Base-by-base conservation (phyloP, 2,329 filamentous ascomycete genomes). In the Fusarium nematophilum region DNA sequence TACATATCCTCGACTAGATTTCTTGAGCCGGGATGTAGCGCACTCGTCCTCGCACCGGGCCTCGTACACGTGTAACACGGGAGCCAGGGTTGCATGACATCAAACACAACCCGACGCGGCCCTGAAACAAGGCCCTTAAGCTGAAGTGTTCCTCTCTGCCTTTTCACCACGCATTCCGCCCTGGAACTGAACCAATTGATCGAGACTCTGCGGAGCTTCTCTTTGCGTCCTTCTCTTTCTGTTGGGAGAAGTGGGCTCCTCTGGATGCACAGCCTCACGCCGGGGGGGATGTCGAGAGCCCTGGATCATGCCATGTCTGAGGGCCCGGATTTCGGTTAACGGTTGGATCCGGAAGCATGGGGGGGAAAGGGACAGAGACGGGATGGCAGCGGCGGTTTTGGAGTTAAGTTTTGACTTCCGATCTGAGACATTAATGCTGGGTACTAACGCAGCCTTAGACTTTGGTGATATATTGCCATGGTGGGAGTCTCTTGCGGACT, bases 41-140 rank as follows among this genome's bases (percentile, higher is more conserved):
- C 51, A 34, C 34, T 49, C 14, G 14, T 23, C 27, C 15, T 43
- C 23, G 6, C n/a, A 11, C 30, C 10, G 7, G 10, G 14, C 3
- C 37, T 27, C 9, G 23, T 3, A 26, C 27, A 26, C 18, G 27
- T 29, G 42, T 53, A 21, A 21, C 36, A 40, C 27, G 7, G 23
- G 23, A 34, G 52, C 54, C 33, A 48, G 40, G 31, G 40, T 31
- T 42, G 38, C 40, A 54, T 59, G 43, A 49, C 25, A 45, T 63
- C 59, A 62, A 59, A 62, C 59, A 43, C 50, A 37, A 59, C 17
- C 39, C 50, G 59, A 56, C 38, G 59, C 59, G 46, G 52, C 59
- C 38, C 45, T 40, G 59, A 63, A 64, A 63, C 59, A 64, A 27
- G 31, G 30, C 31, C 42, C 42, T 33, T 51, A 26, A 51, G 21